A percentile compares a stretch with the other conserved stretches of the same genome.
phyloP scores from a whole-genome alignment of 2,329 filamentous ascomycete species.

The Aspergillus intermedius region DNA sequence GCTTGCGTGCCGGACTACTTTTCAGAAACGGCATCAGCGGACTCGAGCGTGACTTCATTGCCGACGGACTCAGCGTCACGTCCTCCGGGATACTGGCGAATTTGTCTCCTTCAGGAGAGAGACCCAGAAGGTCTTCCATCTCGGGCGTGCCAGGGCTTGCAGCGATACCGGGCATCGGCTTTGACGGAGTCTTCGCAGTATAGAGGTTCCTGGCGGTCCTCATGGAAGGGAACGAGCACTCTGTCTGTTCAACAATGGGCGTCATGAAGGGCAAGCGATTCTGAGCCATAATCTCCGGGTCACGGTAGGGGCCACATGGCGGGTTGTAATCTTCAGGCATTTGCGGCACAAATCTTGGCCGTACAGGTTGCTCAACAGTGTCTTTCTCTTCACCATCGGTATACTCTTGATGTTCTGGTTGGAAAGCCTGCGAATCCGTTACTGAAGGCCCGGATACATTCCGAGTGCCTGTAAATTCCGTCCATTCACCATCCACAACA shows the following conservation, averaged over 20 bases:
- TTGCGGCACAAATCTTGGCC: conserved; percentile 47
- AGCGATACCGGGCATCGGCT: conserved; percentile 31
- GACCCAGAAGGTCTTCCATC: conserved; percentile 55
- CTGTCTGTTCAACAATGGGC: conserved; percentile 91
- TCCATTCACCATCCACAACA: conserved; percentile 67
- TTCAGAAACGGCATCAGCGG: conserved; percentile 14
- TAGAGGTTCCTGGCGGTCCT: conserved; percentile 51
- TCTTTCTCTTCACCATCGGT: conserved; percentile 20
- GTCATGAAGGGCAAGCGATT: conserved; percentile 97
- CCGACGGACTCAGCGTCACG: conserved; percentile 31
- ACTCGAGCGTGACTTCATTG: conserved; percentile 29
- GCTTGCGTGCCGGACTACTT: conserved; percentile 14
- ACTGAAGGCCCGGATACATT: conserved; percentile 51
- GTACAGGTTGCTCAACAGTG: conserved; percentile 30
- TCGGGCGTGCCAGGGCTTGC: conserved; percentile 26
- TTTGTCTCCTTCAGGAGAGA: conserved; percentile 49
- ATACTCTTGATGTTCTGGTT: conserved; percentile 21
- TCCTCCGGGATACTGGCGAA: conserved; percentile 28
- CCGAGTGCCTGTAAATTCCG: conserved; percentile 71
- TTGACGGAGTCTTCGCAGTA: conserved; percentile 71
- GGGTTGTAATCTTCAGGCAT: conserved; percentile 85
- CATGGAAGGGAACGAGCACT: conserved; percentile 68
- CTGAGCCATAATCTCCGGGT: conserved; percentile 72
- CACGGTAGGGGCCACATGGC: conserved; percentile 71
- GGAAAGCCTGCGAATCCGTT: conserved; percentile 9